A percentile compares a stretch with the other conserved stretches of the same genome.
Evolutionary conservation across 352 stramenopile genomes (phyloP).

Genomic region (Globisporangium spinosum): DNA sequence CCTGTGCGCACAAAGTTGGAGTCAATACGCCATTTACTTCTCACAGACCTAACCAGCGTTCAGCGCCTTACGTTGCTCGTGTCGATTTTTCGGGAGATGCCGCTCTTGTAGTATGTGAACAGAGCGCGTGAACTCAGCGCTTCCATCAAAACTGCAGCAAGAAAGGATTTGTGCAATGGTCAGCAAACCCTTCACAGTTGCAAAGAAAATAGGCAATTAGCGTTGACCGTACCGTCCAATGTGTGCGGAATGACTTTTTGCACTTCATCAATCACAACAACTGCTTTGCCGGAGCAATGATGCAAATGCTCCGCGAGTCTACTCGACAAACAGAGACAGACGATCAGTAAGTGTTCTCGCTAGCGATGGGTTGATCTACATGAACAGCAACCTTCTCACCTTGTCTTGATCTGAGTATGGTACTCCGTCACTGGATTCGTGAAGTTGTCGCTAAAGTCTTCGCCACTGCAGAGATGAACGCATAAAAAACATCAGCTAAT

Average conservation of each 20-base stretch:
- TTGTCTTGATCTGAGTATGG: slow-evolving; percentile 83
- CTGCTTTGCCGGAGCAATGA: slow-evolving; percentile 78
- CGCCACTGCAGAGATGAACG: slow-evolving; percentile 37
- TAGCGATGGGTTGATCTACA: background rate
- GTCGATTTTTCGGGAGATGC: slow-evolving; percentile 63
- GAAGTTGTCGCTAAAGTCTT: slow-evolving; percentile 86
- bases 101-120: slow-evolving; percentile 76
- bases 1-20: slow-evolving; percentile 29
- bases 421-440: slow-evolving; percentile 81
- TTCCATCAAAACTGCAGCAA: slow-evolving; percentile 59
- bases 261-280: slow-evolving; percentile 91
- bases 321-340: background rate
- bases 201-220: background rate
- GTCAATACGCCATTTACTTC: background rate
- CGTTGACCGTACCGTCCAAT: slow-evolving; percentile 53
- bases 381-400: slow-evolving; percentile 25
- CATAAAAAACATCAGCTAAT: background rate
- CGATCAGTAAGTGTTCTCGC: background rate
- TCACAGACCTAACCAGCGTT: background rate
- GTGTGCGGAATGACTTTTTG: slow-evolving; percentile 90
- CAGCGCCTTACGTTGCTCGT: slow-evolving; percentile 59
- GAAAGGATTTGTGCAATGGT: background rate
- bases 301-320: slow-evolving; percentile 80
- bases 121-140: slow-evolving; percentile 64
- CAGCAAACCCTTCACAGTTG: background rate